A percentile compares a stretch with the other conserved stretches of the same genome.
These are phyloP conservation scores for Castanea sativa DNA, from an alignment of 306 rosid genomes.

Conservation along the genomic window DNA sequence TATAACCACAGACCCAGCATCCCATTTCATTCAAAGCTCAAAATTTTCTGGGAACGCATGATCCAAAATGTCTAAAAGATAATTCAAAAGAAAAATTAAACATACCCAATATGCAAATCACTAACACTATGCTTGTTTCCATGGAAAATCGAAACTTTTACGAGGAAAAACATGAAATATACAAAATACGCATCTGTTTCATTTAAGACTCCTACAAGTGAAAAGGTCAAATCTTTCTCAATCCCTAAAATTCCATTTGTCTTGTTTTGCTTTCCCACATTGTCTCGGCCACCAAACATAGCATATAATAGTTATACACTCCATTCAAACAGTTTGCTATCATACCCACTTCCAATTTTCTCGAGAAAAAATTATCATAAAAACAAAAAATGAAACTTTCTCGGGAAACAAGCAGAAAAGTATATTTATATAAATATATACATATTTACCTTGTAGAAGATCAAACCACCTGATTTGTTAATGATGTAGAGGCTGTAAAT, in stretches of 20 bases:
- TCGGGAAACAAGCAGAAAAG: background rate
- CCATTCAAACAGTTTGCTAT: background rate
- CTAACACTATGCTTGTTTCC: background rate
- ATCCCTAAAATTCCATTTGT: background rate
- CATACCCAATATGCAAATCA: background rate
- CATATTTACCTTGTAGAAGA: constrained; percentile 74
- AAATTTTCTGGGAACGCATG: background rate
- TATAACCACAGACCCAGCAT: background rate
- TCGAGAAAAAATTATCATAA: too few species aligned
- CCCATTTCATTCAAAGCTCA: background rate
- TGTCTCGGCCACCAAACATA: background rate
- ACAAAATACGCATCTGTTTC: background rate
- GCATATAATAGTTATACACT: background rate
- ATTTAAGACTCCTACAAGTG: background rate
- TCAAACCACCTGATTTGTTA: constrained; percentile 92
- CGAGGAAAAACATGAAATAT: background rate
- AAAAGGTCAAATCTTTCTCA: background rate
- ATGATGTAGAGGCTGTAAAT: constrained; percentile 90
- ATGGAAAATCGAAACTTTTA: background rate
- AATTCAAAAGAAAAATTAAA: background rate
- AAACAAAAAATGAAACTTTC: background rate
- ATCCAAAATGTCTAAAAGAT: background rate
- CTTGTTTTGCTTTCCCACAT: background rate
- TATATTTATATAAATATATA: too few species aligned
- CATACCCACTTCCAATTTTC: background rate